These are phyloP conservation scores for Eragrostis nindensis DNA, from an alignment of 176 grass and related monocot species.

Conservation along the genomic window DNA sequence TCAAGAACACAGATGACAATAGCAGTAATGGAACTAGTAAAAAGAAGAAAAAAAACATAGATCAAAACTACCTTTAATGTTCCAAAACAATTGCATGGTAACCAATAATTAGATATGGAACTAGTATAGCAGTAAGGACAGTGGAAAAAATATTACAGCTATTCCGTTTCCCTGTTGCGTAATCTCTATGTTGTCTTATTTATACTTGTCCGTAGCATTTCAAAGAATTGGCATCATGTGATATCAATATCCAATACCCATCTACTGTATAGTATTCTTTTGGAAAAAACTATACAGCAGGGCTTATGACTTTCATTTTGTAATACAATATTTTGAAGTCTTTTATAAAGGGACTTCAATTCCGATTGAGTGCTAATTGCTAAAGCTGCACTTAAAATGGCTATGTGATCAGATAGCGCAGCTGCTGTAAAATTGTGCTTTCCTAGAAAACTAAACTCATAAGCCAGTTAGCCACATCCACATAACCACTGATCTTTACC, in stretches of 20 bases:
- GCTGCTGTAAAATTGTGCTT: neutral
- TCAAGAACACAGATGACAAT: neutral
- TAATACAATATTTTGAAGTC: neutral
- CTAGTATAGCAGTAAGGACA: constrained; percentile 3
- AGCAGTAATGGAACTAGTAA: neutral
- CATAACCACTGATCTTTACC: neutral
- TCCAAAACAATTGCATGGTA: neutral
- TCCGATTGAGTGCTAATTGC: neutral
- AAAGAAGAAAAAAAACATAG: constrained; percentile 5
- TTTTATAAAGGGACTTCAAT: neutral
- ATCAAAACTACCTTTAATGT: neutral
- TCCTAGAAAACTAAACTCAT: neutral
- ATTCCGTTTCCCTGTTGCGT: neutral
- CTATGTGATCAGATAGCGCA: neutral
- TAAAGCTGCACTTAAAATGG: neutral
- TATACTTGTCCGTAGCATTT: neutral
- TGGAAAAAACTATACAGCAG: too few species aligned
- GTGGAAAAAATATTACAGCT: neutral
- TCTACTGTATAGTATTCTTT: neutral
- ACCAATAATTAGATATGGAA: constrained; percentile 8
- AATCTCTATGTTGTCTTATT: constrained; percentile 1
- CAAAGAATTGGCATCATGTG: neutral
- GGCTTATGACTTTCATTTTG: too few species aligned
- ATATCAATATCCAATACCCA: neutral
- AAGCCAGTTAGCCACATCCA: neutral